Base-by-base conservation (phyloP, 768 basidiomycete genomes). In the Suillus tomentosus region DNA sequence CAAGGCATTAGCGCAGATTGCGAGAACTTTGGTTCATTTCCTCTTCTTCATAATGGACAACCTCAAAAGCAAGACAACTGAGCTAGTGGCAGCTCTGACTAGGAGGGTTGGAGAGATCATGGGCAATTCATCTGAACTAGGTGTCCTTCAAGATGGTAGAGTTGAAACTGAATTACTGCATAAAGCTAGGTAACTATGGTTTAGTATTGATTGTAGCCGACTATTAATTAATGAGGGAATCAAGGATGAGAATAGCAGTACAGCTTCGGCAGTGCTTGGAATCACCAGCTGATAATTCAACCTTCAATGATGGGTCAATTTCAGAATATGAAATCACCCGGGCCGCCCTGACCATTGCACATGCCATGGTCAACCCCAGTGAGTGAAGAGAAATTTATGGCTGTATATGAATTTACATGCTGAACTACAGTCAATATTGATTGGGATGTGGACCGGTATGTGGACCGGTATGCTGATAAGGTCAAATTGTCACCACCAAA, bases 351-450 rank as follows among this genome's bases (percentile, higher is more conserved):
- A 60, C 58, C 0, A 60, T 60, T 40, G 36, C 2, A 6, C 13
- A 42, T 42, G 11, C 24, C 40, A 42, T 60, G 17, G 40, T 43
- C 17, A 60, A 60, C 39, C 58, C 58, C 14, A 27, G 58, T 60
- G 36, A 50, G 48, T 24, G 24, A 14, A 3, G 3, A 24, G 13
- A 50, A 1, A 50, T 50, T 50, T 50, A 14, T 14, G 3, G 19
- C 24, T 50, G 48, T 24, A 47, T 8, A 50, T 24, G 22, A 14
- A 24, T 24, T 48, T 24, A 14, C 14, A 50, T 24, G 24, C 22
- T 3, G 13, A 50, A 50, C 5, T 50, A 50, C 22, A 50, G 48
- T 50, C 22, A 50, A 50, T 50, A 14, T 50, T 19, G 3, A 43
- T 43, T 43, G 43, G 19, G 43, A 43, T 43, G 19, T 43, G 19